Evolutionary conservation across 2,329 filamentous ascomycete species (phyloP).

Genomic region (Diaporthe batatas): DNA sequence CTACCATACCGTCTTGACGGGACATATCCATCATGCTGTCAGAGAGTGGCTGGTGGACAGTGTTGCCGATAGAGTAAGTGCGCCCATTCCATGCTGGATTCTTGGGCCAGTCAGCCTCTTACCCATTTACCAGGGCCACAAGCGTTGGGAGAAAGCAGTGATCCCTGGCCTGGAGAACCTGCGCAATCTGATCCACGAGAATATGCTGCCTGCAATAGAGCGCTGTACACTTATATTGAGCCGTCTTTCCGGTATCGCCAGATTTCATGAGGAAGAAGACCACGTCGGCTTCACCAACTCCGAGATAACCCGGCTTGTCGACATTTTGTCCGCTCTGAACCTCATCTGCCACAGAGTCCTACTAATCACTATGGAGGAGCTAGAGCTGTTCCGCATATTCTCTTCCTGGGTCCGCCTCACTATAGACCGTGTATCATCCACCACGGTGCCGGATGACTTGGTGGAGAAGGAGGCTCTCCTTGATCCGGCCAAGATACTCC

Average conservation of each 20-base stretch:
- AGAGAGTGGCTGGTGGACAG: slow-evolving; percentile 92
- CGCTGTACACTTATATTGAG: slow-evolving; percentile 85
- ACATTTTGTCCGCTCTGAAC: slow-evolving; percentile 81
- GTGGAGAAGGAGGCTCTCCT: slow-evolving; percentile 83
- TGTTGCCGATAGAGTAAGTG: slow-evolving; percentile 79
- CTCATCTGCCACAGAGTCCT: slow-evolving; percentile 82
- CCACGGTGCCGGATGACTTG: slow-evolving; percentile 76
- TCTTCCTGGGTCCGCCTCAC: slow-evolving; percentile 87
- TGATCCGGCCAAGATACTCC: slow-evolving; percentile 78
- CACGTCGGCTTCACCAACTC: slow-evolving; percentile 75
- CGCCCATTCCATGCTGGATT: background rate
- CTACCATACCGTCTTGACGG: slow-evolving; percentile 87
- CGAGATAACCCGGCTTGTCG: slow-evolving; percentile 75
- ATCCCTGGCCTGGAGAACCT: slow-evolving; percentile 82
- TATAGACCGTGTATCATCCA: slow-evolving; percentile 80
- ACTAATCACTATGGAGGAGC: slow-evolving; percentile 79
- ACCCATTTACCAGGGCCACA: slow-evolving; percentile 76
- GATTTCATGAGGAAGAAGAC: slow-evolving; percentile 77
- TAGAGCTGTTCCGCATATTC: slow-evolving; percentile 82
- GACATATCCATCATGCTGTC: slow-evolving; percentile 80
- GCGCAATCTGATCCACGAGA: slow-evolving; percentile 84
- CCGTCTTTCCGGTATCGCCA: slow-evolving; percentile 85
- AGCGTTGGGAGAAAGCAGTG: slow-evolving; percentile 94
- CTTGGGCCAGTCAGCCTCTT: background rate
- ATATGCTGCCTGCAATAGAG: slow-evolving; percentile 89